Percentiles rank a stretch among this genome's conserved stretches.
Evolutionary conservation across 495 filamentous ascomycete species (phyloP).

Genomic region (Penicillium parvum): DNA sequence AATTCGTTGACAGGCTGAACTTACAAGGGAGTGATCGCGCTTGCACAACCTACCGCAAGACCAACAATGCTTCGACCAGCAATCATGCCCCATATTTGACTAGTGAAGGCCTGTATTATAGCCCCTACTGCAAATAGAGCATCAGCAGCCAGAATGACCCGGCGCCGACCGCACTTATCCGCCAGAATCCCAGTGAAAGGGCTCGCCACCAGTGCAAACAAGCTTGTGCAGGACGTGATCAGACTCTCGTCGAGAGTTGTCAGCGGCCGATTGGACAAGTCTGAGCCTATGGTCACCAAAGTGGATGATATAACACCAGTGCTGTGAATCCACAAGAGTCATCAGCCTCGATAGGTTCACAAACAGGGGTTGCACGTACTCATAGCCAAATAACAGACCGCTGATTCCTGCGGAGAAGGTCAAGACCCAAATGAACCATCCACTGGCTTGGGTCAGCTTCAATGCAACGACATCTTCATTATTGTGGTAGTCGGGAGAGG

Average conservation of each 20-base stretch:
- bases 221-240: constrained; percentile 75
- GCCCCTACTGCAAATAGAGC: constrained; percentile 72
- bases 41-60: constrained; percentile 75
- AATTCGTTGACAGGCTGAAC: constrained; percentile 11
- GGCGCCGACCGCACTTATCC: constrained; percentile 68
- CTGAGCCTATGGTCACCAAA: constrained; percentile 69
- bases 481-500: constrained; percentile 9
- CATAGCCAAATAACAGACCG: constrained; percentile 84
- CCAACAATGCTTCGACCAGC: constrained; percentile 76
- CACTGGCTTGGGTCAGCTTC: constrained; percentile 22
- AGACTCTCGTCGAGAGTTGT: constrained; percentile 76
- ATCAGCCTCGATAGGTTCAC: constrained; percentile 15
- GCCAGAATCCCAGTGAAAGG: constrained; percentile 72
- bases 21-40: constrained; percentile 74
- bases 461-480: constrained; percentile 9
- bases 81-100: constrained; percentile 66
- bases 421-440: constrained; percentile 64
- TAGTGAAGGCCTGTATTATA: constrained; percentile 61
- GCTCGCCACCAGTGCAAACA: constrained; percentile 75
- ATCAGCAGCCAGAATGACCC: constrained; percentile 76
- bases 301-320: constrained; percentile 91
- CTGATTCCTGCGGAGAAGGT: constrained; percentile 80
- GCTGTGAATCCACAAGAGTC: constrained; percentile 37
- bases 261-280: constrained; percentile 63
- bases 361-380: constrained; percentile 36